Base-by-base conservation (phyloP, 495 filamentous ascomycete genomes). In the Xylaria intraflava region DNA sequence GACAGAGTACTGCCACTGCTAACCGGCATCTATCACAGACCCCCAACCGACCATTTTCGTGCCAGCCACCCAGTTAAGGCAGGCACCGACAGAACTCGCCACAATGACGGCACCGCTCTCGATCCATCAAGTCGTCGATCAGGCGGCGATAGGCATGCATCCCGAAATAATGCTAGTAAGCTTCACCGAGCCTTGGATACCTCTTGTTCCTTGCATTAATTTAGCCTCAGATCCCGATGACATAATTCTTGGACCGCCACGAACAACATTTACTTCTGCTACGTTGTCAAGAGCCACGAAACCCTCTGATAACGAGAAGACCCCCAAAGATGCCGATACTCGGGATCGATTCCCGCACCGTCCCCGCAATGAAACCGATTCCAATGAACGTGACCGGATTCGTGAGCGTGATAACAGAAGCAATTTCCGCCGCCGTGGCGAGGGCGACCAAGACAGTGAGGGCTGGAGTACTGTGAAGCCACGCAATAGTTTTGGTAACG, bases 191-290 rank as follows among this genome's bases (percentile, higher is more conserved):
- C 49, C 54, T 53, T 51, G 30, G 53, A 44, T 53, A 35, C 53
- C 49, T 56, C 52, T 41, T 31, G 24, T 16, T 44, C 45, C 49
- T 38, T 41, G 14, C 23, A 26, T 59, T 65, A 51, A 64, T 50
- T 19, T 29, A 9, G 49, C 27, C 29, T 20, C 46, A 84, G 80
- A 80, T 57, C 68, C 75, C 56, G 90, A 93, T 62, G 88, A 95
- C 52, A 90, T 95, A 51, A 77, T 95, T 57, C 86, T 96, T 35
- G 90, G 89, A 29, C 91, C 91, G 27, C 90, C 91, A 1, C 90
- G 90, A 58, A 89, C 82, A 23, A 82, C 82, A 26, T 96, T 97
- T 67, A 84, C 88, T 52, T 96, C 91, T 9, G 84, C 89, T 14
- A 89, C 87, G 41, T 70, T 78, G 27, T 69, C 56, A 67, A 81